Conservation (phyloP, 148 eudicot genomes). For the Vaccinium corymbosum region DNA sequence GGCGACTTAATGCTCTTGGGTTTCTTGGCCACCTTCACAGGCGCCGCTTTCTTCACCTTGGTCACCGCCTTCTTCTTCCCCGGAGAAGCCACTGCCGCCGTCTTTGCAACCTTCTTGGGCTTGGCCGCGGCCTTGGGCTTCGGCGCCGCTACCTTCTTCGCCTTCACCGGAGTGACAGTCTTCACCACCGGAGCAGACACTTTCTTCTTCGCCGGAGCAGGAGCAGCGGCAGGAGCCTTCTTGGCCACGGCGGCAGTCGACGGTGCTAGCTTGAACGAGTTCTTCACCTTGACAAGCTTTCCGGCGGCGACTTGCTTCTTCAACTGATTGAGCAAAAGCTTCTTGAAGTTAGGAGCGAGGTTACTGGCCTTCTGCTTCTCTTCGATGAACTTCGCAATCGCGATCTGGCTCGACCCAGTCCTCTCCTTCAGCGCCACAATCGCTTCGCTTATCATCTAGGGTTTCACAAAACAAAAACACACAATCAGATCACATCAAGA, state of each 20-base stretch:
- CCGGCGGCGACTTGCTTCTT: conserved; percentile 60
- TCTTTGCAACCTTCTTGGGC: conserved; percentile 30
- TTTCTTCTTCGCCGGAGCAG: conserved; percentile 16
- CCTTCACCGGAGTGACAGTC: conserved; percentile 19
- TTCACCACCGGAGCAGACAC: not conserved
- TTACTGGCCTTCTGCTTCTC: conserved; percentile 53
- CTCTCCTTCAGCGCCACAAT: conserved; percentile 63
- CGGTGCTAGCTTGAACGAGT: conserved; percentile 59
- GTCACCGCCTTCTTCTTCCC: conserved; percentile 25
- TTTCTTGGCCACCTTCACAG: conserved; percentile 26
- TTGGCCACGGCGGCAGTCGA: conserved; percentile 20
- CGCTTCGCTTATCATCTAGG: conserved; percentile 75
- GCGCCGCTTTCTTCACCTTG: not conserved
- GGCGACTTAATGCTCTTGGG: conserved; percentile 24
- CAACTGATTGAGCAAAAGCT: conserved; percentile 50
- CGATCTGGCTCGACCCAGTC: conserved; percentile 74
- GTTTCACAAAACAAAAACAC: not conserved
- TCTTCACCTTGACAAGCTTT: conserved; percentile 59
- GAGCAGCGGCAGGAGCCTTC: conserved; percentile 25
- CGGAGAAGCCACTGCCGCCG: conserved; percentile 14
- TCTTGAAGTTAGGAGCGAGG: conserved; percentile 57
- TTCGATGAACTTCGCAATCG: conserved; percentile 77
- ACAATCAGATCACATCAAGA: not conserved
- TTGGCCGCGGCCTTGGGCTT: conserved; percentile 12
- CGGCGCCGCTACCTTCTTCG: conserved; percentile 24